phyloP scores from a whole-genome alignment of 441 rosid species.

The Bruguiera hainesii region DNA sequence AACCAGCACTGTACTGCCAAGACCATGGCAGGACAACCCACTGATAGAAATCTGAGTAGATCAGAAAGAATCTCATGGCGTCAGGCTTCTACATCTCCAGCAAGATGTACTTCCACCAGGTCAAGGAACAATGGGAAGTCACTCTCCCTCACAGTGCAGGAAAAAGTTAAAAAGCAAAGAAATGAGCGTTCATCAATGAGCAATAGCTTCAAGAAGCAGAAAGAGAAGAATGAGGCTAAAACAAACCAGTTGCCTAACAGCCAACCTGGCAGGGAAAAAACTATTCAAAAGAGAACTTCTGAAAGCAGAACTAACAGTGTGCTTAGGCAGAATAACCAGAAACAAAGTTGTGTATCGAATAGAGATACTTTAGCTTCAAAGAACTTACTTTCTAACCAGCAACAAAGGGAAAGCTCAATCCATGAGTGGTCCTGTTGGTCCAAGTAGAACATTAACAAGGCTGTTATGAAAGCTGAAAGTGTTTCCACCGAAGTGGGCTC shows the following conservation, averaged over 20 bases:
- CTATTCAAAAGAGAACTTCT: conserved; percentile 33
- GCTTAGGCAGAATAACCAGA: conserved; percentile 60
- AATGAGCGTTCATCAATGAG: conserved; percentile 38
- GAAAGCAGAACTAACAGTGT: conserved; percentile 35
- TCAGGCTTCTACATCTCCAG: conserved; percentile 27
- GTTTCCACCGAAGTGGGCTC: conserved; percentile 34
- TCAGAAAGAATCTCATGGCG: conserved; percentile 24
- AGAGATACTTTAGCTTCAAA: conserved; percentile 33
- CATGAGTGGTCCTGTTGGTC: conserved; percentile 27
- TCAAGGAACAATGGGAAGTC: conserved; percentile 44
- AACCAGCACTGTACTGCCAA: conserved; percentile 24
- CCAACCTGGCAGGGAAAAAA: conserved; percentile 33
- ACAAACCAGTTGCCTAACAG: conserved; percentile 33
- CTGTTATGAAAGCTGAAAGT: conserved; percentile 35
- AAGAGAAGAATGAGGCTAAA: conserved; percentile 40
- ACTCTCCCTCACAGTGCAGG: conserved; percentile 34
- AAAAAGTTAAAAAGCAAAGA: conserved; percentile 42
- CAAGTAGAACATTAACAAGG: conserved; percentile 45
- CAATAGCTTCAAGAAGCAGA: conserved; percentile 29
- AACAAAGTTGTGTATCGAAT: conserved; percentile 48
- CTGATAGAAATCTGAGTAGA: conserved; percentile 24
- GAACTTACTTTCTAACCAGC: conserved; percentile 38
- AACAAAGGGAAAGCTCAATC: conserved; percentile 29
- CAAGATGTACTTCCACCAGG: conserved; percentile 32
- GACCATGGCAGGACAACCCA: conserved; percentile 35